Conservation (phyloP, 2,329 filamentous ascomycete species). For the Pseudodiploospora longispora region DNA sequence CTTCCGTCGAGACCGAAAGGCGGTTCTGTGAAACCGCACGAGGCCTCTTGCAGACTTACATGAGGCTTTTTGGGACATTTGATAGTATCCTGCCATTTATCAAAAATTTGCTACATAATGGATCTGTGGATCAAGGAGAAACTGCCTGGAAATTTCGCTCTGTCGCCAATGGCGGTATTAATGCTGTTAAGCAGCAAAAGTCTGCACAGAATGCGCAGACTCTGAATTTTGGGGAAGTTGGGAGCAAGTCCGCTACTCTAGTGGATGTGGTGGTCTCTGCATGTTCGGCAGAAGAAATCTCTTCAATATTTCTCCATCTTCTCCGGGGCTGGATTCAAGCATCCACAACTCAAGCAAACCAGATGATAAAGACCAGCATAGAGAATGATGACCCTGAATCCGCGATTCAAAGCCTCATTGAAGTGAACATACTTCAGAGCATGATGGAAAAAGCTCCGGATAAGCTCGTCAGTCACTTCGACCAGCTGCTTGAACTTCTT, state of each 20-base stretch:
- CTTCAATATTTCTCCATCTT: slow-evolving; percentile 51
- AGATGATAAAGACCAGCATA: slow-evolving; percentile 19
- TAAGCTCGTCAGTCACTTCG: slow-evolving; percentile 55
- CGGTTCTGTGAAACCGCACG: slow-evolving; percentile 37
- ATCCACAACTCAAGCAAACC: slow-evolving; percentile 16
- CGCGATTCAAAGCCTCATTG: slow-evolving; percentile 40
- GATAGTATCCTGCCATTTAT: slow-evolving; percentile 43
- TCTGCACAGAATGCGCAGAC: slow-evolving; percentile 6
- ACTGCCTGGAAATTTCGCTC: slow-evolving; percentile 45
- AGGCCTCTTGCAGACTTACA: slow-evolving; percentile 46
- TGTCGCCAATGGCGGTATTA: slow-evolving; percentile 38
- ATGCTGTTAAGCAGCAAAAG: slow-evolving; percentile 34
- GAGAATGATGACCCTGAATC: slow-evolving; percentile 27
- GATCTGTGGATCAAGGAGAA: slow-evolving; percentile 27
- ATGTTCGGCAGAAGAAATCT: slow-evolving; percentile 47
- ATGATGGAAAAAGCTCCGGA: slow-evolving; percentile 57
- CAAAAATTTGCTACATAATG: slow-evolving; percentile 47
- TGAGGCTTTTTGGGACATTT: slow-evolving; percentile 46
- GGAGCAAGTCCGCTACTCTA: slow-evolving; percentile 40
- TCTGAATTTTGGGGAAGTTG: slow-evolving; percentile 36
- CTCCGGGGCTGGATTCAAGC: slow-evolving; percentile 49
- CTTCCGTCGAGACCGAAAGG: slow-evolving; percentile 24
- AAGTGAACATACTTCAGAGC: slow-evolving; percentile 55
- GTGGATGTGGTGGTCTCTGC: slow-evolving; percentile 40
- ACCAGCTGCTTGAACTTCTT: slow-evolving; percentile 57